These are phyloP conservation scores for Tetracentron sinense DNA, from an alignment of 164 flowering plant species.

Conservation along the genomic window DNA sequence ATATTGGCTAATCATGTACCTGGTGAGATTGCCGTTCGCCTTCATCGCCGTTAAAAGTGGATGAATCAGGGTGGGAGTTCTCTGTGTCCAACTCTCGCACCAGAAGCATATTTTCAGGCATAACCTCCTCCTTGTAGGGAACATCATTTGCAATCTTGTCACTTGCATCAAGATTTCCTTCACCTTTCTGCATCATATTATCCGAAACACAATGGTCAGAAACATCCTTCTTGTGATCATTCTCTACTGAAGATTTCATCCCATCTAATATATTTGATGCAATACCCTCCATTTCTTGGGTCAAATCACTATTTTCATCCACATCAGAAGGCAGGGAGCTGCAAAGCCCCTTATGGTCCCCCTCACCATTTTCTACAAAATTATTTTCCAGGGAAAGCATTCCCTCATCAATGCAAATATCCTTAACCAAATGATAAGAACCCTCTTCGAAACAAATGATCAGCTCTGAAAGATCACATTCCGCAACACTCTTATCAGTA, in stretches of 20 bases:
- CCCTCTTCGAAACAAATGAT: slow-evolving; percentile 43
- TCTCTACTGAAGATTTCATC: slow-evolving; percentile 17
- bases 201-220: slow-evolving; percentile 7
- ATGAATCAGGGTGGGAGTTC: slow-evolving; percentile 6
- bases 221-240: slow-evolving; percentile 8
- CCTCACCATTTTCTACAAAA: slow-evolving; percentile 25
- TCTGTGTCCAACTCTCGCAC: slow-evolving; percentile 11
- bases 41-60: slow-evolving; percentile 14
- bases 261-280: slow-evolving; percentile 7
- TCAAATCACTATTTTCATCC: slow-evolving; percentile 16
- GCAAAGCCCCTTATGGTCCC: slow-evolving; percentile 14
- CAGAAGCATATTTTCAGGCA: slow-evolving; percentile 18
- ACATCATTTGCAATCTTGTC: slow-evolving; percentile 7
- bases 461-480: slow-evolving; percentile 38
- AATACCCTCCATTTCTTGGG: slow-evolving; percentile 14
- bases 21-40: slow-evolving; percentile 20
- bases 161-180: slow-evolving; percentile 12
- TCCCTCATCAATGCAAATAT: slow-evolving; percentile 64
- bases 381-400: slow-evolving; percentile 36
- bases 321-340: slow-evolving; percentile 17
- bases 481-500: slow-evolving; percentile 49
- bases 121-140: slow-evolving; percentile 17
- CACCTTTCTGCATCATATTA: slow-evolving; percentile 15
- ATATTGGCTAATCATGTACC: slow-evolving; percentile 25
- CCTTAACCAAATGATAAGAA: slow-evolving; percentile 41